A percentile compares a stretch with the other conserved stretches of the same genome.
phyloP scores from a whole-genome alignment of 805 yeast species.

The Saturnispora dispora region DNA sequence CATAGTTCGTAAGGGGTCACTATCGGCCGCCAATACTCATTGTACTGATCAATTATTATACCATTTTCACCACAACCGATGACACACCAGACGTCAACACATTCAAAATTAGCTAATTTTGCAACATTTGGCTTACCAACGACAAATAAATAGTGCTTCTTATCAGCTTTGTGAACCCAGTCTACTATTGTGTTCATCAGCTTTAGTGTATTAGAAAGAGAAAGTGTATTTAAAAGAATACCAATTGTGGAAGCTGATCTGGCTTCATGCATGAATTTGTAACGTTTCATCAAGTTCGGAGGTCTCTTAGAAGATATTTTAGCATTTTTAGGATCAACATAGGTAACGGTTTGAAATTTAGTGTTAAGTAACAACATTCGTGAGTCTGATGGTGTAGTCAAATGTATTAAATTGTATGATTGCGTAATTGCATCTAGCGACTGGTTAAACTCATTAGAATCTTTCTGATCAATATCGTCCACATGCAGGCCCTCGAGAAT shows the following conservation, averaged over 20 bases:
- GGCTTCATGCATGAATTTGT: slow-evolving; percentile 79
- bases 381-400: slow-evolving; percentile 71
- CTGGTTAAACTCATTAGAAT: slow-evolving; percentile 18
- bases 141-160: slow-evolving; percentile 88
- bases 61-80: slow-evolving; percentile 95
- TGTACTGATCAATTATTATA: slow-evolving; percentile 66
- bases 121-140: slow-evolving; percentile 98
- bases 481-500: slow-evolving; percentile 22
- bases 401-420: slow-evolving; percentile 56
- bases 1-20: slow-evolving; percentile 88
- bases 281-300: slow-evolving; percentile 76
- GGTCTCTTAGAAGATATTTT: slow-evolving; percentile 47
- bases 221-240: slow-evolving; percentile 79
- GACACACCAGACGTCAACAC: slow-evolving; percentile 90
- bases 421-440: slow-evolving; percentile 27
- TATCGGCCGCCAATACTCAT: slow-evolving; percentile 82
- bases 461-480: slow-evolving; percentile 8
- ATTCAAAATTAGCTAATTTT: slow-evolving; percentile 89
- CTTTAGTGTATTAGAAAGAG: slow-evolving; percentile 63
- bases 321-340: slow-evolving; percentile 36
- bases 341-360: slow-evolving; percentile 44
- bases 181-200: slow-evolving; percentile 52
- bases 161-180: slow-evolving; percentile 65
- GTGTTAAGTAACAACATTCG: slow-evolving; percentile 69
- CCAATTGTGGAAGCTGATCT: slow-evolving; percentile 91